Base-by-base conservation (phyloP, 768 basidiomycete species). In the Cantharellus cinnabarinus region DNA sequence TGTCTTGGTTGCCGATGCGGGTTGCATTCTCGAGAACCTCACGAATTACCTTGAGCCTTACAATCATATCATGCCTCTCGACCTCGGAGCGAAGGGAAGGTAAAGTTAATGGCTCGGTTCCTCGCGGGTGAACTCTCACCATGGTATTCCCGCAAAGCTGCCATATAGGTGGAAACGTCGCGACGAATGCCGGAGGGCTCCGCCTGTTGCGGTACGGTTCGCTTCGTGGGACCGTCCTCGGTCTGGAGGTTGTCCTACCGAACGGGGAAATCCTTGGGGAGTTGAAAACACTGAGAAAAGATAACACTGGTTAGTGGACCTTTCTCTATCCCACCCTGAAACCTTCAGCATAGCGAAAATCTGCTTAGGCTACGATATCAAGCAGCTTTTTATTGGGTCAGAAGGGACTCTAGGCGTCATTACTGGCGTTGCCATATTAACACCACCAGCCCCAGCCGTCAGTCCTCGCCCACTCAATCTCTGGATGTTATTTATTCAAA, bases 101-200 rank as follows among this genome's bases (percentile, higher is more conserved):
- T 29, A 29, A 29, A 29, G 20, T 29, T 29, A 29, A 29, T 29
- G 20, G 20, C 0, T 85, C 60, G 41, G 72, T 67, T 5, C 29
- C 38, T 35, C 4, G 4, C 56, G 2, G 3, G 4, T 35, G 44
- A 5, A 56, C 10, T 48, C 61, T 61, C 40, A 38, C 29, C 52
- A 20, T 20, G 14, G 10, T 37, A n/a, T 52, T 54, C 20, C 29
- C 15, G 29, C 7, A 15, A 41, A 88, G 88, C 65, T 99, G 95
- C 74, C 94, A 98, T 67, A 93, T 99, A 63, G 95, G 94, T 54
- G 95, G 95, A 41, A 97, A 98, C 69, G 77, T 98, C 37, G 81
- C 95, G 1, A 98, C 95, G 3, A 99, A 99, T 67, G 95, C 95
- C 37, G 95, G 95, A 20, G 95, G 95, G n/a, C 77, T 99, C 4